phyloP scores from a whole-genome alignment of 768 basidiomycete genomes.

The Kwoniella dejecticola region DNA sequence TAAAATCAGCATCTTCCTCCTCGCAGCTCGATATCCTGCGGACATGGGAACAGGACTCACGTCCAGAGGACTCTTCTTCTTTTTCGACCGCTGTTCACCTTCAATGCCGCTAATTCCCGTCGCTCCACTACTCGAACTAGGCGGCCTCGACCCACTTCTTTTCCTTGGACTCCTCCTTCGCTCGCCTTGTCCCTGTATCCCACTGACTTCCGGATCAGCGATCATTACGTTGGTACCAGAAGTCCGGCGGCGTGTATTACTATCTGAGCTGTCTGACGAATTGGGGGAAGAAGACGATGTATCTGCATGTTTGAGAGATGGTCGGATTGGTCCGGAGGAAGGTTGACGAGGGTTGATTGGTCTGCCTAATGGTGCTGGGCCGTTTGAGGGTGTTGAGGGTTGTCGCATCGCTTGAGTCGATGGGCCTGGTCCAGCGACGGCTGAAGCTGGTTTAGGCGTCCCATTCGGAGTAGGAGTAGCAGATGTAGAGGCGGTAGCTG shows the following conservation, averaged over 20 bases:
- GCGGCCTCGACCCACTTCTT: constrained; percentile 11
- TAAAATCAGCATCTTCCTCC: constrained; percentile 6
- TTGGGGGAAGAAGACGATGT: constrained; percentile 12
- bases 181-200: not conserved
- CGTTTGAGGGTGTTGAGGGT: constrained; percentile 4
- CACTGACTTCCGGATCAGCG: constrained; percentile 20
- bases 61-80: constrained; percentile 24
- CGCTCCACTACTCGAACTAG: constrained; percentile 15
- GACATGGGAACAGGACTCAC: constrained; percentile 10
- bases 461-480: constrained; percentile 1
- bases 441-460: constrained; percentile 14
- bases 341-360: not conserved
- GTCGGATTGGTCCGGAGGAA: constrained; percentile 6
- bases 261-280: constrained; percentile 28
- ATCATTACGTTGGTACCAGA: constrained; percentile 20
- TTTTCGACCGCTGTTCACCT: constrained; percentile 3
- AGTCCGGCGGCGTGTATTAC: constrained; percentile 15
- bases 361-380: not conserved
- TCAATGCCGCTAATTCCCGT: constrained; percentile 19
- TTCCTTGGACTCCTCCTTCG: constrained; percentile 6
- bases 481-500: not conserved
- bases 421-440: constrained; percentile 36
- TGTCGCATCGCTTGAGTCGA: constrained; percentile 4
- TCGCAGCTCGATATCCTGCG: no score
- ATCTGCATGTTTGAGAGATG: constrained; percentile 16